Evolutionary conservation across 768 basidiomycete species (phyloP).

Genomic region (Russula abietina): DNA sequence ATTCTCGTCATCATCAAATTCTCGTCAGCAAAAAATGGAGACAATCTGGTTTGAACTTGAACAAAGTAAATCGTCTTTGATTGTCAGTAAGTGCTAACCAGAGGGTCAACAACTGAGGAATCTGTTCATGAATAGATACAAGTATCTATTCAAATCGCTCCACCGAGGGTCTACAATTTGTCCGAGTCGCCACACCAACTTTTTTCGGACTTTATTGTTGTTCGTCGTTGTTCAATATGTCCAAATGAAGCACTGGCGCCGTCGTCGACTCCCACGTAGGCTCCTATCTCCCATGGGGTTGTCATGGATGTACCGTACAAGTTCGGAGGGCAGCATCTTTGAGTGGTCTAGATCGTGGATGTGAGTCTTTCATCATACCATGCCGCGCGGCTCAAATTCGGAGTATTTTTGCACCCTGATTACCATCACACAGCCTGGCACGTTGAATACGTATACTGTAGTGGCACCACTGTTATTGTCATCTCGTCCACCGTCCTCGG

Average conservation of each 20-base stretch:
- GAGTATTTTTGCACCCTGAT: neutral
- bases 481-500: neutral
- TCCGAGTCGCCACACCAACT: neutral
- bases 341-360: neutral
- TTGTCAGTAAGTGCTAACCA: neutral
- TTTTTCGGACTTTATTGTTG: neutral
- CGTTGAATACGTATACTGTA: neutral
- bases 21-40: neutral
- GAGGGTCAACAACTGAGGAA: neutral
- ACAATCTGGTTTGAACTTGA: neutral
- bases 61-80: neutral
- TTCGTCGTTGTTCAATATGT: neutral
- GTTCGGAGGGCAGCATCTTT: neutral
- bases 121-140: neutral
- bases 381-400: neutral
- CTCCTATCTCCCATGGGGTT: neutral
- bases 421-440: neutral
- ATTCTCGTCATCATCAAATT: neutral
- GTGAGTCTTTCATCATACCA: neutral
- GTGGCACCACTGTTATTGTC: neutral
- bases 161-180: neutral
- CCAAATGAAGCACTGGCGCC: no score
- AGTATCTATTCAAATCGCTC: neutral
- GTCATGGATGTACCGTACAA: neutral
- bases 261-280: neutral